Base-by-base conservation (phyloP, 1,284 basidiomycete genomes). In the Hypsizygus ulmarius region DNA sequence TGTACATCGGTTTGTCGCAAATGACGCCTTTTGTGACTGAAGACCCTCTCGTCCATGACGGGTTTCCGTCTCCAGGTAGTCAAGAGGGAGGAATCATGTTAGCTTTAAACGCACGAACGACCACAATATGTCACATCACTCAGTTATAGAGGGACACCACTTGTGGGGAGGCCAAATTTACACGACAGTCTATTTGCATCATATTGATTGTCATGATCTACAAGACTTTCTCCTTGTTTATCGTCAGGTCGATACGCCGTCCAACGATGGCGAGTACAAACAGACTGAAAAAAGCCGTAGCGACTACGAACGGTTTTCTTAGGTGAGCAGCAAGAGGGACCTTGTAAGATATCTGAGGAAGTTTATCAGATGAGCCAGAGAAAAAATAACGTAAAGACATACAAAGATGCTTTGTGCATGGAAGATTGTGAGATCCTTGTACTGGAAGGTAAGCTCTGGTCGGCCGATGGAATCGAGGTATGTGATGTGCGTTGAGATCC, bases 381-480 rank as follows among this genome's bases (percentile, higher is more conserved):
- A 40, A 33, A 11, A 30, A 43, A 12, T 28, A 30, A 34, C 14
- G 49, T n/a, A 10, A 39, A 41, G 15, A 74, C 87, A 58, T 57
- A 90, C 87, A 64, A 83, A 87, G 58, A 93, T 81, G 43, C 78
- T 72, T 45, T 82, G 81, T 8, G 79, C 79, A 64, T 97, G 93
- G 58, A 78, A 83, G 60, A 90, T 82, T 0, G 91, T 94, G 50
- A 93, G 74, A 49, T 85, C 70, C 36, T 78, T 69, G 70, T 93
- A 95, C 43, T 76, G 69, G 52, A 98, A 74, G 2, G 79, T 80
- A 43, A 98, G 70, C 3, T 79, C 76, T 2, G 91, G 92, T 33
- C 96, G 84, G 15, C 97, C 96, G 16, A 78, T 79, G n/a, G 94
- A 93, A 67, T 99, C 96, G 33, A 99, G 82, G 68, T 97, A 99